phyloP scores from a whole-genome alignment of 345 rosid genomes.

The Reutealis trisperma region DNA sequence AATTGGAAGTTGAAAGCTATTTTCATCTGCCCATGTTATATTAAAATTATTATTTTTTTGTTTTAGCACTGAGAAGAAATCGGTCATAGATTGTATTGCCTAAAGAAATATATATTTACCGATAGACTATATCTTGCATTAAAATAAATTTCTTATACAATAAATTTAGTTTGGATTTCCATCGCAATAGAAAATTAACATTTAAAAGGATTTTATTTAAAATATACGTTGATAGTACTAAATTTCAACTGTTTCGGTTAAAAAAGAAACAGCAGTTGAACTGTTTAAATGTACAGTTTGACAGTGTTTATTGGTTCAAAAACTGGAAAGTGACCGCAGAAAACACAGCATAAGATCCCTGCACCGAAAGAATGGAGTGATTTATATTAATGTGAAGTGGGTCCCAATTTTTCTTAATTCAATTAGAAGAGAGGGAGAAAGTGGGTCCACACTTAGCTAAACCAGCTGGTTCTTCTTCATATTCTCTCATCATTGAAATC shows the following conservation, averaged over 20 bases:
- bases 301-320: background rate
- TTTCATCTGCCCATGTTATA: too few relatives aligned
- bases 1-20: too few relatives aligned
- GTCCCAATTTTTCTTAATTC: slow-evolving; percentile 6
- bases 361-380: slow-evolving; percentile 4
- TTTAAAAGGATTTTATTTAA: too few relatives aligned
- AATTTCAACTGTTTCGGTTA: background rate
- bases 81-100: too few relatives aligned
- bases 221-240: background rate
- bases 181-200: too few relatives aligned
- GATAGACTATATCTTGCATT: too few relatives aligned
- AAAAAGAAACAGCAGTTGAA: too few relatives aligned
- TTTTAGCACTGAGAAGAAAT: too few relatives aligned
- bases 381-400: slow-evolving; percentile 14
- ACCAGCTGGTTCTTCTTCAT: slow-evolving; percentile 27
- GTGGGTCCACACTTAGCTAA: slow-evolving; percentile 26
- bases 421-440: background rate
- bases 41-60: too few relatives aligned
- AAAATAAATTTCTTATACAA: too few relatives aligned
- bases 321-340: background rate
- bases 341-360: background rate
- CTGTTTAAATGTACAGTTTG: background rate
- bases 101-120: too few relatives aligned
- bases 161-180: too few relatives aligned
- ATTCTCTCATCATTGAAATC: slow-evolving; percentile 7